Base-by-base conservation (phyloP, 2,329 filamentous ascomycete species). In the Claviceps purpurea region DNA sequence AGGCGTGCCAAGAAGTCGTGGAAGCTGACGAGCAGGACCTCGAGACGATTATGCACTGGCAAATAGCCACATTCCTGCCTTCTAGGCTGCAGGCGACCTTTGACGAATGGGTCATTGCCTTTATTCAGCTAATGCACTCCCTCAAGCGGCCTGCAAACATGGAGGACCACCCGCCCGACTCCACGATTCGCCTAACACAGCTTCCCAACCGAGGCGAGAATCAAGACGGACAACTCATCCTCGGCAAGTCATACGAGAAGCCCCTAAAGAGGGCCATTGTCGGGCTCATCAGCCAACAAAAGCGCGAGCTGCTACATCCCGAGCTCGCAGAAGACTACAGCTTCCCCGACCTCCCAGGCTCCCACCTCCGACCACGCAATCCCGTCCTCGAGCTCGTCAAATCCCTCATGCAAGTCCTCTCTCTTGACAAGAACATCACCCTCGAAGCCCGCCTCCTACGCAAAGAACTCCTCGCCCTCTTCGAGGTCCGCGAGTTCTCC, bases 21-120 rank as follows among this genome's bases (percentile, higher is more conserved):
- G 88, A 91, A 60, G 68, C 70, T 5, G 73, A 78, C 4, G 81
- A 85, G 45, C 89, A 96, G 64, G 77, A 80, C 3, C 77, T 97
- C 14, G 86, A 96, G 60, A 93, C 87, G 11, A 82, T 98, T 61
- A 97, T 98, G 90, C 87, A 95, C 68, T 98, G 94, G 94, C 93
- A 98, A 66, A 85, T 98, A 64, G 85, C 83, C 46, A 90, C 88
- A 1, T 96, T 96, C 65, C 70, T 98, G 1, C 93, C 94, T 0
- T 65, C 72, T 0, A 82, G 85, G 4, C 75, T 98, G 48, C 90
- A 97, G 62, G 78, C 85, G 0, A 79, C 84, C 10, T 98, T 98
- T 72, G 80, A 90, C 56, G 84, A 95, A 60, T 96, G 90, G 89
- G 81, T 96, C 3, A 81, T 95, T 14, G 89, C 95, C 64, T 98